Base-by-base conservation (phyloP, 306 rosid species). In the Rubus idaeus region DNA sequence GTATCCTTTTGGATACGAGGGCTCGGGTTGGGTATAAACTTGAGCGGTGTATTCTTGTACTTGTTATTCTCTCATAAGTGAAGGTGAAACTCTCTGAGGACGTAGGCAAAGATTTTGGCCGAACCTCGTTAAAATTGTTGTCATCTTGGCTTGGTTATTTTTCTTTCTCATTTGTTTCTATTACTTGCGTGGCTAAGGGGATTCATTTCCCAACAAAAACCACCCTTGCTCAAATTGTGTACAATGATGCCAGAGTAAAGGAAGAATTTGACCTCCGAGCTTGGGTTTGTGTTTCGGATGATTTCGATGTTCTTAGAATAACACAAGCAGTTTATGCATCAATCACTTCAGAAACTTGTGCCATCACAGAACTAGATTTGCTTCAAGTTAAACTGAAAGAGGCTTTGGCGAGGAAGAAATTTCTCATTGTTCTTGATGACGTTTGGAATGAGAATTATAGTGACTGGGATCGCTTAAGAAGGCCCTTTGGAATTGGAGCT, bases 391-490 rank as follows among this genome's bases (percentile, higher is more conserved):
- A n/a, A 21, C 14, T 77, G 37, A 53, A 56, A 46, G 18, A 35
- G 11, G 8, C 7, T 18, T 46, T 70, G 70, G 18, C 0, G 68
- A 20, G 35, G 12, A 77, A 47, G 50, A 77, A 69, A 37, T 77
- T 77, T 47, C 46, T 57, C 0, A 3, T 41, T 35, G 79, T 80
- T 20, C 58, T 52, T 4, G 83, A 79, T 39, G 83, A 79, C 8
- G 69, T 79, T 1, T 79, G 83, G 74, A 79, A 42, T 35, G 83
- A 65, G 21, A 12, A 64, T 30, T 73, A 37, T 56, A 0, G 0
- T 9, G 2, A 1, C 6, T 79, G 78, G 83, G 6, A 41, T 3
- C 12, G 1, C 2, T 13, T 79, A 35, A 40, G 14, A 14, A 17
- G 46, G 6, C 40, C 68, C 14, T 60, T 74, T 21, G 53, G 5